Percentiles rank a stretch among this genome's conserved stretches.
phyloP scores from a whole-genome alignment of 257 asterid species.

The Petunia axillaris region DNA sequence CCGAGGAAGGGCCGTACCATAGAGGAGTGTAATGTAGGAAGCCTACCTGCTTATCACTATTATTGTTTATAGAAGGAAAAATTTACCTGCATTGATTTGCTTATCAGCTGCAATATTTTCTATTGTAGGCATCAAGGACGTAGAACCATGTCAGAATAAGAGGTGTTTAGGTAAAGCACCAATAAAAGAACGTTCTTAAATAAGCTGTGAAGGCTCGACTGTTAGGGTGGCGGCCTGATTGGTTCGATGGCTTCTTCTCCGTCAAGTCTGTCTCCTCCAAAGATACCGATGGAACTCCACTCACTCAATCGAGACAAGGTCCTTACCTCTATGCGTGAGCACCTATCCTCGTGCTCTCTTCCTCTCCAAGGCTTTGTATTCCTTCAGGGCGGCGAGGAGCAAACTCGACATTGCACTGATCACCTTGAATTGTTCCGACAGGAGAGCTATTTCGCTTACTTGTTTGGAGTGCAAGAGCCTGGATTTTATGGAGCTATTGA shows the following conservation, averaged over 20 bases:
- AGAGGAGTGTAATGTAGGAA: too few relatives aligned
- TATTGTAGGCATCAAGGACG: too few relatives aligned
- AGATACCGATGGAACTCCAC: constrained; percentile 71
- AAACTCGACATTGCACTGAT: constrained; percentile 84
- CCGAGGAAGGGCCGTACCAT: too few relatives aligned
- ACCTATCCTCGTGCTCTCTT: constrained; percentile 56
- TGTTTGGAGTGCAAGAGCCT: constrained; percentile 96
- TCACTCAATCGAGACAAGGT: constrained; percentile 67
- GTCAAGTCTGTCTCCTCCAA: constrained; percentile 56
- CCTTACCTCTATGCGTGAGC: constrained; percentile 57
- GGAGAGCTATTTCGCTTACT: constrained; percentile 97
- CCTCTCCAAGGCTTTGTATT: constrained; percentile 67
- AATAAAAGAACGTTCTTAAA: too few relatives aligned
- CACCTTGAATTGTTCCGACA: constrained; percentile 82
- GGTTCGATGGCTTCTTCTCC: constrained; percentile 51
- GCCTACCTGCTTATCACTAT: too few relatives aligned
- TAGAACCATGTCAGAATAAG: too few relatives aligned
- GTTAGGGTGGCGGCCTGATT: too few relatives aligned
- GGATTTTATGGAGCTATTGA: constrained; percentile 96
- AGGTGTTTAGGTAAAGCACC: too few relatives aligned
- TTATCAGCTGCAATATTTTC: too few relatives aligned
- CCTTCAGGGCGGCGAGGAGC: constrained; percentile 96
- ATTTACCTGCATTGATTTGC: too few relatives aligned
- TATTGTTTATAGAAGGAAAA: too few relatives aligned
- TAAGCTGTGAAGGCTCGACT: too few relatives aligned